phyloP scores from a whole-genome alignment of 345 rosid genomes.

The Euclidium syriacum region DNA sequence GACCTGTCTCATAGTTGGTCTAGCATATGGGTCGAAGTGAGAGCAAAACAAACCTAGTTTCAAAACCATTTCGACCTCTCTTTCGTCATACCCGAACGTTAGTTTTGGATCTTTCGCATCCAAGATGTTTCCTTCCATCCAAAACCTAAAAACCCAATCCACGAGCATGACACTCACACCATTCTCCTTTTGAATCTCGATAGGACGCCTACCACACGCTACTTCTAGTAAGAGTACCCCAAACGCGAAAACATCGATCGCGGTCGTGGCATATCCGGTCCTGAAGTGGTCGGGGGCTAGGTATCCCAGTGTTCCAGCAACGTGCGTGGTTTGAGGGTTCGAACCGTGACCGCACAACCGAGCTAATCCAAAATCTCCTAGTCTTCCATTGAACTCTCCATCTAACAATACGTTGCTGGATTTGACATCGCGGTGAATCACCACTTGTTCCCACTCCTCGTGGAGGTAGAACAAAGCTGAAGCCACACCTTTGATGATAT shows the following conservation, averaged over 20 bases:
- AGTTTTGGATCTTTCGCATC: slow-evolving; percentile 46
- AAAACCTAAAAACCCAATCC: slow-evolving; percentile 62
- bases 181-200: not conserved
- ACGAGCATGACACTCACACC: slow-evolving; percentile 30
- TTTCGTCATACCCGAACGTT: slow-evolving; percentile 22
- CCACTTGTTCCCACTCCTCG: slow-evolving; percentile 75
- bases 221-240: slow-evolving; percentile 77
- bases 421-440: slow-evolving; percentile 76
- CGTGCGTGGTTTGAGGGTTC: slow-evolving; percentile 65
- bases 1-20: slow-evolving; percentile 66
- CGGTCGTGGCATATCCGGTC: slow-evolving; percentile 56
- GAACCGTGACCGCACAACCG: slow-evolving; percentile 63
- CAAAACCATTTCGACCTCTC: slow-evolving; percentile 43
- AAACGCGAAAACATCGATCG: slow-evolving; percentile 76
- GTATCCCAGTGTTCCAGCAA: slow-evolving; percentile 84
- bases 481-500: slow-evolving; percentile 62
- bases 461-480: slow-evolving; percentile 67
- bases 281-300: slow-evolving; percentile 70
- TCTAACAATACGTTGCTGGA: slow-evolving; percentile 73
- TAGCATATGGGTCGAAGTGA: slow-evolving; percentile 28
- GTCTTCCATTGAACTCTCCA: slow-evolving; percentile 53
- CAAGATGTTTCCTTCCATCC: slow-evolving; percentile 37
- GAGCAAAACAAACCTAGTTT: slow-evolving; percentile 73
- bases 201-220: slow-evolving; percentile 67
- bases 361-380: slow-evolving; percentile 90